Evolutionary conservation across 108 stramenopile species (phyloP).

Genomic region (Cyclotella choctawhatcheeana): DNA sequence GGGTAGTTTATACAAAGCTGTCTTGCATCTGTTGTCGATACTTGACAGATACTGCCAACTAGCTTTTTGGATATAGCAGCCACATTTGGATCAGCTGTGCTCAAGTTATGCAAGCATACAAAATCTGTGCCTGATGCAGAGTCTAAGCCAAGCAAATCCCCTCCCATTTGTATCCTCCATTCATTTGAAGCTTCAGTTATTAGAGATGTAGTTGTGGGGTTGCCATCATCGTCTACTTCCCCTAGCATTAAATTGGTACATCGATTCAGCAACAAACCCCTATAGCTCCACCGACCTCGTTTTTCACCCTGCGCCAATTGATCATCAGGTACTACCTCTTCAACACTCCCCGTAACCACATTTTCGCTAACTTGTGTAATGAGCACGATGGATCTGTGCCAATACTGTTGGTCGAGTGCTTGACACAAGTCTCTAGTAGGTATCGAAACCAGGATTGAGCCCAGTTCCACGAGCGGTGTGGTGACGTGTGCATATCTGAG

Average conservation of each 20-base stretch:
- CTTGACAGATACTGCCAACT: constrained; percentile 14
- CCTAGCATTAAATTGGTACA: constrained; percentile 5
- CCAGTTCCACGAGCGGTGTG: constrained; percentile 37
- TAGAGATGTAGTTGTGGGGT: background rate
- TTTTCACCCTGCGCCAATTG: constrained; percentile 31
- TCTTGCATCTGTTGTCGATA: constrained; percentile 15
- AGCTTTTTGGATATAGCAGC: constrained; percentile 3
- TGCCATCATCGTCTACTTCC: constrained; percentile 3
- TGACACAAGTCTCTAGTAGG: constrained; percentile 44
- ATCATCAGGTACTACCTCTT: constrained; percentile 31
- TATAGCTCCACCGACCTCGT: constrained; percentile 37
- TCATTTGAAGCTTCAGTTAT: background rate
- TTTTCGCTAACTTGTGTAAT: constrained; percentile 32
- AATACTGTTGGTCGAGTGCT: constrained; percentile 43
- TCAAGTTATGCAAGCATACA: constrained; percentile 15
- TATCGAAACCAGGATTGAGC: constrained; percentile 32
- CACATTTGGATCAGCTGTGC: constrained; percentile 5
- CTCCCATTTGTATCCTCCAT: constrained; percentile 38
- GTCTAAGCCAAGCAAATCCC: constrained; percentile 32
- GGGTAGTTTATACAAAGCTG: constrained; percentile 21
- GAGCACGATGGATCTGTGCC: constrained; percentile 35
- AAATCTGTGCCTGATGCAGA: constrained; percentile 21
- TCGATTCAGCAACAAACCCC: constrained; percentile 33
- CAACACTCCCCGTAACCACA: constrained; percentile 7
- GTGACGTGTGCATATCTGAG: constrained; percentile 22